phyloP scores from a whole-genome alignment of 2,329 filamentous ascomycete species.

The Exophiala spinifera region DNA sequence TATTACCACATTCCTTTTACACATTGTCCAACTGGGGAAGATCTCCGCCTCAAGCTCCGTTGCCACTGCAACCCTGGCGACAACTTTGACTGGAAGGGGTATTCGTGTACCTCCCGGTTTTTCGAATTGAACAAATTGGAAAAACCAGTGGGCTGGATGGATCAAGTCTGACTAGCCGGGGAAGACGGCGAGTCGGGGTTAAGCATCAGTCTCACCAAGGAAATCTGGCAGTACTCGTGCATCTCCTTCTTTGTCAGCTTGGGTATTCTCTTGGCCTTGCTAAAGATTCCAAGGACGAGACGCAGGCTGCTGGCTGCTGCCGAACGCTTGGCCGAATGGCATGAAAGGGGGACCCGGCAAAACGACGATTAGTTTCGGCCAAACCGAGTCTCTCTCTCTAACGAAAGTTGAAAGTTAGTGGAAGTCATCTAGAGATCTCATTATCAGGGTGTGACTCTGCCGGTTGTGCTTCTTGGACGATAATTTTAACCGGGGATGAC shows the following conservation, averaged over 20 bases:
- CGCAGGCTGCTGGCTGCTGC: conserved; percentile 24
- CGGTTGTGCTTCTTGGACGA: no score
- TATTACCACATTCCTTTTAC: conserved; percentile 98
- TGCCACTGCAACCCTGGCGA: conserved; percentile 94
- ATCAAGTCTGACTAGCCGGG: conserved; percentile 50
- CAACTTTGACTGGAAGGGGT: conserved; percentile 99
- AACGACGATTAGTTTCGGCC: not conserved
- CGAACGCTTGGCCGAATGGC: conserved; percentile 27
- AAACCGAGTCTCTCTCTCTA: no score
- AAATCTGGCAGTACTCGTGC: conserved; percentile 19
- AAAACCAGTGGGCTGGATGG: conserved; percentile 83
- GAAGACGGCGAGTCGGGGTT: conserved; percentile 21
- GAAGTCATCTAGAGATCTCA: no score
- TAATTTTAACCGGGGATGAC: no score
- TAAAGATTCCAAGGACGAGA: conserved; percentile 27
- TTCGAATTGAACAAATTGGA: conserved; percentile 77
- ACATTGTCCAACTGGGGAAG: conserved; percentile 89
- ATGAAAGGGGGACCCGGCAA: conserved; percentile 19
- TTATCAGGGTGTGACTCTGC: no score
- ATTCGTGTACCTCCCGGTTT: conserved; percentile 86
- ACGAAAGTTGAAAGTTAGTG: no score
- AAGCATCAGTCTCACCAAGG: conserved; percentile 13
- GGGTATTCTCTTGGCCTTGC: conserved; percentile 24
- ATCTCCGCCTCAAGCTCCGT: conserved; percentile 76
- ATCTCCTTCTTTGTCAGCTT: conserved; percentile 18